Evolutionary conservation across 1,139 yeast species (phyloP).

Genomic region (Protomyces lactucae-debilis): DNA sequence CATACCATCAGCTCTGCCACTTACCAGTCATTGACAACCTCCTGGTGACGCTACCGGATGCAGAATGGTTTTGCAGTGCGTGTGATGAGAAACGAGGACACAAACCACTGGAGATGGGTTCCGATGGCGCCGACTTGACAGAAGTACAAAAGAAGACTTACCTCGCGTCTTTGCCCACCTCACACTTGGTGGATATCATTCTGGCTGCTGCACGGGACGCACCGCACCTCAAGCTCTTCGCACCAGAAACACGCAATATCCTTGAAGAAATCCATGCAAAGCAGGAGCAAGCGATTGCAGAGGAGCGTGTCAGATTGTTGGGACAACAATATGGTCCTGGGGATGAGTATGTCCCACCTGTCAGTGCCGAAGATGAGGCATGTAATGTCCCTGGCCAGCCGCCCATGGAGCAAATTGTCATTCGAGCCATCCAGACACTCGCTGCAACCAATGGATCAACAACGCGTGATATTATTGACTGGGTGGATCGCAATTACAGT

Average conservation of each 20-base stretch:
- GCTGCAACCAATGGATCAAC: background rate
- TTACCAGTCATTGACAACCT: constrained; percentile 44
- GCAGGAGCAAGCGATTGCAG: constrained; percentile 24
- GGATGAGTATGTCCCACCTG: constrained; percentile 8
- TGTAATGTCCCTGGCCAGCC: background rate
- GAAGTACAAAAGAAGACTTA: constrained; percentile 43
- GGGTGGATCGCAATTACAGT: background rate
- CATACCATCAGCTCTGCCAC: constrained; percentile 46
- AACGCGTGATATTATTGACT: background rate
- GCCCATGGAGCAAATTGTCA: background rate
- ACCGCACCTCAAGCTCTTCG: constrained; percentile 33
- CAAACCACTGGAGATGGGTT: constrained; percentile 43
- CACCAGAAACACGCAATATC: constrained; percentile 31
- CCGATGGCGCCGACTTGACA: constrained; percentile 40
- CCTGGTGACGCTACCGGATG: constrained; percentile 46
- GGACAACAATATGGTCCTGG: constrained; percentile 10
- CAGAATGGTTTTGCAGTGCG: constrained; percentile 45
- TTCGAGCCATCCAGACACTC: background rate
- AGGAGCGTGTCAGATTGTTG: constrained; percentile 7
- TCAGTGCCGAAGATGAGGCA: background rate
- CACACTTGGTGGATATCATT: constrained; percentile 44
- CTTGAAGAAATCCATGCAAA: constrained; percentile 23
- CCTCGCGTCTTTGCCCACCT: constrained; percentile 41
- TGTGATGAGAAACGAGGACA: constrained; percentile 42
- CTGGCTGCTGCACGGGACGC: constrained; percentile 32